These are phyloP conservation scores for Torulaspora indica DNA, from an alignment of 805 yeast species.

Conservation along the genomic window DNA sequence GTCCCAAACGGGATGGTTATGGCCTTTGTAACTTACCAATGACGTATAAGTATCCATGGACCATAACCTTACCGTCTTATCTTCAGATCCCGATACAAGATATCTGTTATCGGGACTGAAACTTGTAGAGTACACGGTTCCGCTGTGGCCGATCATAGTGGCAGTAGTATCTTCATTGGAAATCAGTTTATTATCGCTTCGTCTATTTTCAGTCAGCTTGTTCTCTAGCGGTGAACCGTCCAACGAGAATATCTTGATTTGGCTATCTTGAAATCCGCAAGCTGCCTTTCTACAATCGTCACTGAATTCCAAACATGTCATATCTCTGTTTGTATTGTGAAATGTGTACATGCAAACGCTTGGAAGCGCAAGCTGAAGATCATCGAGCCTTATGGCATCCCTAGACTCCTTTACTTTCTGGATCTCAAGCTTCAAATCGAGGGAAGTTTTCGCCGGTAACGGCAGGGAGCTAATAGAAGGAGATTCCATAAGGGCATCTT, in stretches of 20 bases:
- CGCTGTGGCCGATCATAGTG: conserved; percentile 80
- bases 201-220: conserved; percentile 33
- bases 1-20: conserved; percentile 96
- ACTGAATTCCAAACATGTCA: conserved; percentile 83
- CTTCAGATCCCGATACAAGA: conserved; percentile 80
- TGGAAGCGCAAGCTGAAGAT: conserved; percentile 76
- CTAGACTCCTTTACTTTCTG: conserved; percentile 77
- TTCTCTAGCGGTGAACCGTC: conserved; percentile 82
- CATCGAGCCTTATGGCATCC: conserved; percentile 61
- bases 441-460: conserved; percentile 74
- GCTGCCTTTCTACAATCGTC: conserved; percentile 84
- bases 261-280: conserved; percentile 91
- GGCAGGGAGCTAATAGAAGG: conserved; percentile 78
- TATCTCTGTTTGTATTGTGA: conserved; percentile 86
- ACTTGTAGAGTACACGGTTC: conserved; percentile 85
- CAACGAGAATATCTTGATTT: conserved; percentile 85
- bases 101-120: conserved; percentile 88
- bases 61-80: conserved; percentile 90
- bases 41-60: conserved; percentile 86
- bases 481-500: conserved; percentile 45
- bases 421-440: conserved; percentile 76
- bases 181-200: conserved; percentile 25
- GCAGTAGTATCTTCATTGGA: conserved; percentile 37
- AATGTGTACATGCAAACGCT: conserved; percentile 97
- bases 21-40: conserved; percentile 92